These are phyloP conservation scores for Apium graveolens DNA, from an alignment of 129 eudicot genomes.

Conservation along the genomic window DNA sequence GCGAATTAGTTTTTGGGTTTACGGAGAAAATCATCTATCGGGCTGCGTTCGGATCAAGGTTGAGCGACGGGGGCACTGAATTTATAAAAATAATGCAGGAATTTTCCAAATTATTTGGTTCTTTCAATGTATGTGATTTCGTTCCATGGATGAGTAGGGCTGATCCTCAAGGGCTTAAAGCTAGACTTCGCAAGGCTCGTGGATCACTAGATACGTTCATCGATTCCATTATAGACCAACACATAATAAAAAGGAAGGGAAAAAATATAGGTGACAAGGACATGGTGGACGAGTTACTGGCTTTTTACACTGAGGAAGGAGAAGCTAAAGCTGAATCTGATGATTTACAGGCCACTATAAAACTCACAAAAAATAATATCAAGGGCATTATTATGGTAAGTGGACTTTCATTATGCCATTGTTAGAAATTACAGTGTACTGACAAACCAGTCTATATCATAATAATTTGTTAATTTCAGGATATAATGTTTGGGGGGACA, in stretches of 20 bases:
- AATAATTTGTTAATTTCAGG: conserved; percentile 27
- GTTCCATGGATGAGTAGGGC: conserved; percentile 54
- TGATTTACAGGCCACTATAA: conserved; percentile 55
- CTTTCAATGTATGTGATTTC: conserved; percentile 75
- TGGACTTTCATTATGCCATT: not conserved
- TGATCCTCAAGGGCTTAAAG: conserved; percentile 64
- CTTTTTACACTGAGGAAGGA: conserved; percentile 36
- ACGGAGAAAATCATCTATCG: conserved; percentile 60
- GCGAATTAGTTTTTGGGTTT: conserved; percentile 62
- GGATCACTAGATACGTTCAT: conserved; percentile 70
- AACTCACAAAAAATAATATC: conserved; percentile 60
- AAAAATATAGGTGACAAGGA: conserved; percentile 25
- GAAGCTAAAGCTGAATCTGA: conserved; percentile 62
- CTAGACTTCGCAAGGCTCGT: conserved; percentile 48
- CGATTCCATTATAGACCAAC: conserved; percentile 24
- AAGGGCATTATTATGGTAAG: conserved; percentile 91
- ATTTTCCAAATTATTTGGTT: conserved; percentile 75
- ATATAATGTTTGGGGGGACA: conserved; percentile 88
- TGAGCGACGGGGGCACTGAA: conserved; percentile 60
- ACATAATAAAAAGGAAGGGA: conserved; percentile 19
- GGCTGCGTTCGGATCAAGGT: conserved; percentile 80
- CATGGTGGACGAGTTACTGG: conserved; percentile 88
- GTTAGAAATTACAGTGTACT: not conserved
- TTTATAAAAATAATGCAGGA: conserved; percentile 69
- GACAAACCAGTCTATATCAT: not conserved